Evolutionary conservation across 345 rosid genomes (phyloP), one percentile per base, ranked within the genome.

Genomic region (Citrus australasica): DNA sequence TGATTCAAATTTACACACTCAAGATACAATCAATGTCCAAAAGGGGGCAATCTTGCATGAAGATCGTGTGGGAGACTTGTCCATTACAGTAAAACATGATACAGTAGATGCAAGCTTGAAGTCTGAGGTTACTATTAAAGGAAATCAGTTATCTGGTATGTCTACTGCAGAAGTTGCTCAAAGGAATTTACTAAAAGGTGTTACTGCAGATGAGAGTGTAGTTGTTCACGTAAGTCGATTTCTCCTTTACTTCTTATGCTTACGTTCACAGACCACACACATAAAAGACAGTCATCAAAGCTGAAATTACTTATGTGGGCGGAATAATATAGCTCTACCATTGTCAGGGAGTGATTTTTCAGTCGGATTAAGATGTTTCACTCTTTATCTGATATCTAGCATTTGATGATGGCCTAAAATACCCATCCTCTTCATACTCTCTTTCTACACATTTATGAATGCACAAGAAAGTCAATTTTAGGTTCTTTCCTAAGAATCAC

Each of bases 141-240:
- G 80, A 42, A 55, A 69, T 69, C 80, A 56, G 68, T 82, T 79
- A 51, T 79, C 83, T 66, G 75, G 82, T 24, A 59, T 48, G 77
- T 79, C 88, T 68, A 76, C 84, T 7, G 74, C 61, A 72, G 91
- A 81, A 79, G 82, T 78, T 69, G 82, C 84, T 30, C 80, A 37
- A 64, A 81, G 82, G 81, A 88, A 91, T 82, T 79, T 91, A 69
- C 89, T 91, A 64, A 91, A 91, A 86, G 95, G 95, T 80, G 19
- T 91, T 53, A 89, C 92, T 28, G 92, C 93, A 55, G 90, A 91
- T 82, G 95, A 89, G 81, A 91, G 85, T 84, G 93, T 87, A 51
- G 73, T 86, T 67, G 83, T 89, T 83, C 91, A 80, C 77, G 93
- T 91, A 86, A 89, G 92, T 83, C 62, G 56, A 56, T 48, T 25